A percentile compares a stretch with the other conserved stretches of the same genome.
phyloP scores from a whole-genome alignment of 139 green algal species.

The Chlamydomonas applanata region DNA sequence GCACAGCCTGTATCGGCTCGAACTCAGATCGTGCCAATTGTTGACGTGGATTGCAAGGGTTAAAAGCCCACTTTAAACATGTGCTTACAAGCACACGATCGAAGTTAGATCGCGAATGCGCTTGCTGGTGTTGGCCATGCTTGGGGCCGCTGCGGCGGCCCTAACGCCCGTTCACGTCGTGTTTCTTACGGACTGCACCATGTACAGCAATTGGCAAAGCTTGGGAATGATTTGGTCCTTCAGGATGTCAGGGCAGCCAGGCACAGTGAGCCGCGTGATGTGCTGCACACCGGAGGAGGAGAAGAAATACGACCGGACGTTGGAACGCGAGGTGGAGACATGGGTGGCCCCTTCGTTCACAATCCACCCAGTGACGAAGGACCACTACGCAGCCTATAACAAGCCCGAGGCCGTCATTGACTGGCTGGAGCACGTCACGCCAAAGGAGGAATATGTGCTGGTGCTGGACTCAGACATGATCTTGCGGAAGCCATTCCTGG shows the following conservation, averaged over 20 bases:
- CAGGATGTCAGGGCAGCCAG: slow-evolving; percentile 61
- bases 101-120: no score
- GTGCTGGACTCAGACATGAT: slow-evolving; percentile 63
- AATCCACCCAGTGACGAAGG: slow-evolving; percentile 31
- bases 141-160: neutral
- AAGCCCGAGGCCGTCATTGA: slow-evolving; percentile 82
- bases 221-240: slow-evolving; percentile 59
- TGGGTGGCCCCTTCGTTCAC: slow-evolving; percentile 67
- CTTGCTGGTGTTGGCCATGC: neutral
- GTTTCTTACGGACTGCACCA: slow-evolving; percentile 64
- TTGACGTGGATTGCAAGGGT: no score
- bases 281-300: slow-evolving; percentile 68
- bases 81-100: no score
- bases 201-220: slow-evolving; percentile 74
- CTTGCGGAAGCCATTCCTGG: slow-evolving; percentile 48
- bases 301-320: slow-evolving; percentile 21
- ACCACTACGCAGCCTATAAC: slow-evolving; percentile 66
- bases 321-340: slow-evolving; percentile 47
- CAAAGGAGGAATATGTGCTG: slow-evolving; percentile 58
- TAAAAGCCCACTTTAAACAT: no score
- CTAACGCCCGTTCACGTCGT: slow-evolving; percentile 45
- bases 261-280: slow-evolving; percentile 72
- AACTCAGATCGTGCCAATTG: no score
- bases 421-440: slow-evolving; percentile 57
- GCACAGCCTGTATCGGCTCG: no score